Base-by-base conservation (phyloP, 495 filamentous ascomycete genomes). In the Talaromyces trachyspermus region DNA sequence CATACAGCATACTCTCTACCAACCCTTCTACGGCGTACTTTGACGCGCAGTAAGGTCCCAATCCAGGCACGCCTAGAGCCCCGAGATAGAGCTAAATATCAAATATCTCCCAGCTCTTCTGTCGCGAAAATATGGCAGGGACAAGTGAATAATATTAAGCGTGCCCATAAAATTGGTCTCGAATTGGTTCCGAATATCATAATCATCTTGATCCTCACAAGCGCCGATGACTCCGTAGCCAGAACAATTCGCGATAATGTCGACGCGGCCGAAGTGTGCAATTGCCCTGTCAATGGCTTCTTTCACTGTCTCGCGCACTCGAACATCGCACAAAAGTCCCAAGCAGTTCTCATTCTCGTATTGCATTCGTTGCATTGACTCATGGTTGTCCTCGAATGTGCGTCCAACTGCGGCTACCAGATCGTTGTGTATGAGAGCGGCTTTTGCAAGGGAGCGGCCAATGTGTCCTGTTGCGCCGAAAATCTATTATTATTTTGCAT, bases 391-490 rank as follows among this genome's bases (percentile, higher is more conserved):
- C 58, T 92, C 86, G 52, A 84, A 81, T n/a, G 82, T 81, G 24
- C 87, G 83, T 4, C 92, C 92, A 3, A 95, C 89, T 11, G 90
- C 88, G 7, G 83, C 79, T 49, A 96, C 90, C n/a, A 86, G 75
- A 56, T 98, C 92, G 49, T 84, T 82, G 53, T 88, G 81, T 18
- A 79, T 69, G n/a, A 97, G 74, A 15, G 82, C 85, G 25, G 77
- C 80, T 51, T 88, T 88, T 37, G 88, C 86, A 18, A 98, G 79
- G 9, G 85, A 91, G 42, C 89, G 86, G 52, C 92, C 92, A 72
- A 97, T 94, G 57, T 98, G 92, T 43, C 92, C 92, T 4, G 89
- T 96, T 33, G 88, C 89, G 35, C 92, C 92, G 64, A 96, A 98
- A 52, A 98, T 75, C 84, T 89, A 41, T 12, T 25, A 20, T 11